Conservation (phyloP, 2,329 filamentous ascomycete species). For the Fusarium sp. region DNA sequence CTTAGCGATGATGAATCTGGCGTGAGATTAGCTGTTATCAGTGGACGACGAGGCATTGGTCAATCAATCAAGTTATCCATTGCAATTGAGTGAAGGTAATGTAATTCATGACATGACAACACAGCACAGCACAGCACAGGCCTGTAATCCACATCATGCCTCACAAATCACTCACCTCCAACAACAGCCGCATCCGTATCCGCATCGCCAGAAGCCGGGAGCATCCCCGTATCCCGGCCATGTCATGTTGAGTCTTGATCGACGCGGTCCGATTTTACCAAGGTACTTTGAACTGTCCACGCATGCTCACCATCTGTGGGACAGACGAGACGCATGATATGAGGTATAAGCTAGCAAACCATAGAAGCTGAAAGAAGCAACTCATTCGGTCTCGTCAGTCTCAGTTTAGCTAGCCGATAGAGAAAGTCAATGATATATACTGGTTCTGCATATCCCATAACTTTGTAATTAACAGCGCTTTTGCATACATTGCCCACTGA, state of each 20-base stretch:
- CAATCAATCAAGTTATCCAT: not conserved
- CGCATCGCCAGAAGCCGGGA: constrained; percentile 24
- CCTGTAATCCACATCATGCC: constrained; percentile 2
- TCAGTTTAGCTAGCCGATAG: not conserved
- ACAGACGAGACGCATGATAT: constrained; percentile 11
- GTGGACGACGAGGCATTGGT: constrained; percentile 3
- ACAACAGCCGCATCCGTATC: not conserved
- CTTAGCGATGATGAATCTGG: constrained; percentile 23
- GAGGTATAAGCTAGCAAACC: constrained; percentile 22
- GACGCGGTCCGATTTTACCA: constrained; percentile 21
- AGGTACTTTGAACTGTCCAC: too few species aligned
- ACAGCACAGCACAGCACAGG: not conserved
- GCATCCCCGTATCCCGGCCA: constrained; percentile 36
- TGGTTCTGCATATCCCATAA: not conserved
- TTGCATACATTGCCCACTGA: not conserved
- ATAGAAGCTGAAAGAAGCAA: constrained; percentile 23
- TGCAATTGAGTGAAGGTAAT: not conserved
- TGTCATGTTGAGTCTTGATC: constrained; percentile 19
- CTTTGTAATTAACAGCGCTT: not conserved
- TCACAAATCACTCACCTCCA: constrained; percentile 10
- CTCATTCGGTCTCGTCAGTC: not conserved
- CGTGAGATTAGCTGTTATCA: constrained; percentile 19
- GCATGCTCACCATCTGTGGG: not conserved
- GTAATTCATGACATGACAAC: constrained; percentile 16
- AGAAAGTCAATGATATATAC: not conserved